Evolutionary conservation across 805 yeast species (phyloP).

Genomic region (Teunomyces atbi): DNA sequence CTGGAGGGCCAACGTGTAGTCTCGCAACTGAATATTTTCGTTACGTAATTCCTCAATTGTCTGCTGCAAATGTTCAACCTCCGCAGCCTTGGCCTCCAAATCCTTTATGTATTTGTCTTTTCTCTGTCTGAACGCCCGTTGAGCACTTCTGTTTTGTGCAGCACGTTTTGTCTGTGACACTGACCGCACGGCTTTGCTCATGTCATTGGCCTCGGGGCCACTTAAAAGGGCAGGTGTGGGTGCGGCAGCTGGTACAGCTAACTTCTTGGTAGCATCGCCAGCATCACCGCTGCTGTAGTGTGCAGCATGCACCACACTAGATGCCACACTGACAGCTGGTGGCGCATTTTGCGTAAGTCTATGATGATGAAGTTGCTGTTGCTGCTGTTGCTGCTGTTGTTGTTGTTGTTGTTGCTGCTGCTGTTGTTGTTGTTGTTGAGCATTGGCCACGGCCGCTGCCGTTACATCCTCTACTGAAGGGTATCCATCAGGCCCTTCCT

Average conservation of each 20-base stretch:
- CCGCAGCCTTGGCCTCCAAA: constrained; percentile 66
- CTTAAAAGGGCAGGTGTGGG: constrained; percentile 3
- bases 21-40: constrained; percentile 71
- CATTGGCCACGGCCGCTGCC: constrained; percentile 26
- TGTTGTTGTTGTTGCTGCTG: constrained; percentile 15
- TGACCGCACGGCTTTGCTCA: constrained; percentile 32
- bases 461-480: constrained; percentile 24
- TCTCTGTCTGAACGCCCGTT: constrained; percentile 84
- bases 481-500: constrained; percentile 18
- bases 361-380: constrained; percentile 10
- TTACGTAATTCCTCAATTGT: constrained; percentile 64
- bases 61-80: constrained; percentile 59
- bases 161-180: constrained; percentile 77
- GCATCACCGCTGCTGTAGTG: background rate
- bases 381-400: constrained; percentile 5
- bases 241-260: background rate
- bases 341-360: constrained; percentile 1
- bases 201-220: background rate
- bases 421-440: constrained; percentile 14
- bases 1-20: constrained; percentile 69
- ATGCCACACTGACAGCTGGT: background rate
- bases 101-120: constrained; percentile 80
- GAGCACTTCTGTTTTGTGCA: constrained; percentile 89
- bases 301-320: background rate
- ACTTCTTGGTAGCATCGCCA: constrained; percentile 1